Evolutionary conservation across 495 filamentous ascomycete genomes (phyloP).

Genomic region (Paragyromitra xinjiangensis): DNA sequence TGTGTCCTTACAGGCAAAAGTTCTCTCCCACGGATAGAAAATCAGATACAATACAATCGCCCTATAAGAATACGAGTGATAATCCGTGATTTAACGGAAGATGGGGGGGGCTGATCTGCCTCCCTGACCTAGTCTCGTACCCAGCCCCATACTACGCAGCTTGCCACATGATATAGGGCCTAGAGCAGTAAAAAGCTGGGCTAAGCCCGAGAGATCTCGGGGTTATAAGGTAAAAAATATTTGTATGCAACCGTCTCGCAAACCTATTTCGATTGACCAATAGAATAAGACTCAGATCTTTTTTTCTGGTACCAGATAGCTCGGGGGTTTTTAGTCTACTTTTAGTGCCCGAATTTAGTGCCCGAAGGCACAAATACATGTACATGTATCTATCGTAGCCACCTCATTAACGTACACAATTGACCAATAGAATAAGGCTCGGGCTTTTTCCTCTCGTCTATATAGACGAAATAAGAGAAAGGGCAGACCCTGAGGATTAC

Average conservation of each 20-base stretch:
- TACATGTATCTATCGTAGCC: background rate
- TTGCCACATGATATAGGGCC: no score
- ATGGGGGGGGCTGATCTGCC: background rate
- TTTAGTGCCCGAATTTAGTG: no score
- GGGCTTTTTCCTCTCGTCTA: background rate
- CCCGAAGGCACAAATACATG: background rate
- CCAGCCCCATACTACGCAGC: background rate
- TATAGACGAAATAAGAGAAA: no score
- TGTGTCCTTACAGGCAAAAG: no score
- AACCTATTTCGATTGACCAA: background rate
- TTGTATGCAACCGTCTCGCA: background rate
- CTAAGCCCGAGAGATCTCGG: no score
- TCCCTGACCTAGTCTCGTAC: background rate
- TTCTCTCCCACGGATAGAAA: no score
- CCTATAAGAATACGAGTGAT: background rate
- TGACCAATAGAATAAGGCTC: background rate
- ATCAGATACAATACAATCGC: no score
- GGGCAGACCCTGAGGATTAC: no score
- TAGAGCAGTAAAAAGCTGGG: no score
- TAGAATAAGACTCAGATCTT: background rate
- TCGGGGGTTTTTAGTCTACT: no score
- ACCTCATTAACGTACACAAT: background rate
- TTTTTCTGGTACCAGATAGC: background rate
- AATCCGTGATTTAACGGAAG: background rate
- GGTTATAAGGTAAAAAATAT: background rate